phyloP scores from a whole-genome alignment of 2,329 filamentous ascomycete species.

The Clarireedia sp. region DNA sequence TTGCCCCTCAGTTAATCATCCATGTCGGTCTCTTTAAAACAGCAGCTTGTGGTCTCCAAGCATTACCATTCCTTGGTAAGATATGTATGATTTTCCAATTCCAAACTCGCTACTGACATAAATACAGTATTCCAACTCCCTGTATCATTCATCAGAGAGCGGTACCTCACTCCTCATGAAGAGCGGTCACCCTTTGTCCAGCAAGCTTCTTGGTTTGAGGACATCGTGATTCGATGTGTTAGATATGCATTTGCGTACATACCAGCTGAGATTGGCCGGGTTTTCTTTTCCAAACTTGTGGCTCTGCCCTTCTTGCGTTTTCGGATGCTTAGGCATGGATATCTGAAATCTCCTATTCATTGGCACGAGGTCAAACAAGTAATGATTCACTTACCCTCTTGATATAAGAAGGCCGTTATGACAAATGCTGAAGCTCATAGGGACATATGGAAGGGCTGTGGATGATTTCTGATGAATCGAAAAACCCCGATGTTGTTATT shows the following conservation, averaged over 20 bases:
- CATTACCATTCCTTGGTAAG: slow-evolving; percentile 64
- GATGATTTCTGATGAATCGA: slow-evolving; percentile 53
- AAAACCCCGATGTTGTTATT: slow-evolving; percentile 65
- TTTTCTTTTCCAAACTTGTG: slow-evolving; percentile 71
- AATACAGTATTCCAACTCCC: slow-evolving; percentile 50
- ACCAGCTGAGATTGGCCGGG: slow-evolving; percentile 57
- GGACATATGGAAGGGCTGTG: slow-evolving; percentile 57
- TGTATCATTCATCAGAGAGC: slow-evolving; percentile 47
- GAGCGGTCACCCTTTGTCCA: slow-evolving; percentile 56
- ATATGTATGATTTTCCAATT: not conserved
- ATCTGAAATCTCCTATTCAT: slow-evolving; percentile 50
- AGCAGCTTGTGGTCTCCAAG: slow-evolving; percentile 47
- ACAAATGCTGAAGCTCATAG: slow-evolving; percentile 23
- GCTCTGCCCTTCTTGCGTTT: slow-evolving; percentile 67
- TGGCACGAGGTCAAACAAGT: slow-evolving; percentile 54
- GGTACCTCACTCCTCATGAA: slow-evolving; percentile 40
- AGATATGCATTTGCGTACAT: slow-evolving; percentile 69
- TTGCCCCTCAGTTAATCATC: slow-evolving; percentile 63
- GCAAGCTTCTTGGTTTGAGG: slow-evolving; percentile 65
- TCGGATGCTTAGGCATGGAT: slow-evolving; percentile 67
- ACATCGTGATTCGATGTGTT: slow-evolving; percentile 69
- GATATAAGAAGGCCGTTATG: not conserved
- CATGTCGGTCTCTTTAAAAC: slow-evolving; percentile 57
- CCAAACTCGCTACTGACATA: slow-evolving; percentile 9
- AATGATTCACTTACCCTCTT: not conserved